phyloP scores from a whole-genome alignment of 306 rosid species.

The Dryas octopetala region DNA sequence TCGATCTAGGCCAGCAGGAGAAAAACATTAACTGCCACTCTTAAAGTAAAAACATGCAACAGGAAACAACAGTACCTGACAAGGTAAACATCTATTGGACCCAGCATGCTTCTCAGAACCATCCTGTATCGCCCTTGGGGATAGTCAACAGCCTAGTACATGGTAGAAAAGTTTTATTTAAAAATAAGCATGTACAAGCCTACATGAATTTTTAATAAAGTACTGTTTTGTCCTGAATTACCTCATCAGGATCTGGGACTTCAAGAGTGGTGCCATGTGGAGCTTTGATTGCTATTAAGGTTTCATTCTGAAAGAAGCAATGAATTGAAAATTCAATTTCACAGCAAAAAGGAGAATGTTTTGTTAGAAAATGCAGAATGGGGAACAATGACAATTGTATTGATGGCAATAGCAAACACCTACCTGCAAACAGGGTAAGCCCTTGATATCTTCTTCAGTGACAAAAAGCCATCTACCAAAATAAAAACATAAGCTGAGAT shows the following conservation, averaged over 20 bases:
- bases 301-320: conserved; percentile 75
- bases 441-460: conserved; percentile 95
- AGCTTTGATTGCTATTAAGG: conserved; percentile 96
- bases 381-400: background rate
- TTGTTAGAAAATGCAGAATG: conserved; percentile 14
- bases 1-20: conserved; percentile 8
- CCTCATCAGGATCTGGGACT: conserved; percentile 99
- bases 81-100: conserved; percentile 95
- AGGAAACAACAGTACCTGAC: conserved; percentile 64
- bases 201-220: conserved; percentile 7
- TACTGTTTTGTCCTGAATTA: conserved; percentile 34
- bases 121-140: conserved; percentile 95
- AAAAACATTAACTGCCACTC: conserved; percentile 21
- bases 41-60: conserved; percentile 13
- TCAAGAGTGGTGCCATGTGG: conserved; percentile 97
- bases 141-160: conserved; percentile 80
- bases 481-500: conserved; percentile 11
- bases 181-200: conserved; percentile 23
- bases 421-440: conserved; percentile 88
- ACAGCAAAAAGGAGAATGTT: conserved; percentile 14
- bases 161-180: conserved; percentile 31
- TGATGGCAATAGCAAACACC: conserved; percentile 13
- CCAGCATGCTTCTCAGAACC: conserved; percentile 96
- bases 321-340: conserved; percentile 9
- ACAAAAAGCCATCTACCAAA: conserved; percentile 80